Evolutionary conservation across 768 basidiomycete genomes (phyloP).

Genomic region (Boletellus sp.): DNA sequence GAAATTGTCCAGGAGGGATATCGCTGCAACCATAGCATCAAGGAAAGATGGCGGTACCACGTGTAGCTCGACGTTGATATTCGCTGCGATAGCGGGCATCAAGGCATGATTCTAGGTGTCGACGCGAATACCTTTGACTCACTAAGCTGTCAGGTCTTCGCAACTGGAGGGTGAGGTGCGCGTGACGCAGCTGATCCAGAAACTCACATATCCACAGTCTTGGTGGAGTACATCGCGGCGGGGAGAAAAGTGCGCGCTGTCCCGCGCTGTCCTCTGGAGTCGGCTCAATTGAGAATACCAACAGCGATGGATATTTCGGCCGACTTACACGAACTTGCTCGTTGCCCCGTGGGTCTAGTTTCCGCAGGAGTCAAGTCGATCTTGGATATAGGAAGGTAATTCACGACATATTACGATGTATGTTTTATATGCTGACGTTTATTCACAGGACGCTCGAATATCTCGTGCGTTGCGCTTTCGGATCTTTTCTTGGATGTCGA

Average conservation of each 20-base stretch:
- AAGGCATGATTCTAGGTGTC: slow-evolving; percentile 45
- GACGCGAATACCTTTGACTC: slow-evolving; percentile 4
- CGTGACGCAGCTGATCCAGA: background rate
- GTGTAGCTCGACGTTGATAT: slow-evolving; percentile 69
- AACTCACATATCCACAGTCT: slow-evolving; percentile 41
- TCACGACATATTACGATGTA: background rate
- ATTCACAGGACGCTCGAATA: slow-evolving; percentile 71
- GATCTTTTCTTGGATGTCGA: background rate
- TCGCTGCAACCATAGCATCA: slow-evolving; percentile 68
- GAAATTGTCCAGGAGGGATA: slow-evolving; percentile 78
- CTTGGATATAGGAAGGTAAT: slow-evolving; percentile 79
- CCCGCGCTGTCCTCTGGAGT: background rate
- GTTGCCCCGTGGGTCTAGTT: slow-evolving; percentile 88
- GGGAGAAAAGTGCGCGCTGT: slow-evolving; percentile 52
- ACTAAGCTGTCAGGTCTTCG: slow-evolving; percentile 57
- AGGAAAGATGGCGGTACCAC: slow-evolving; percentile 78
- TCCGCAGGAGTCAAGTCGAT: slow-evolving; percentile 96
- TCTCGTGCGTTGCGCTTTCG: slow-evolving; percentile 43
- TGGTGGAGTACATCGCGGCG: slow-evolving; percentile 82
- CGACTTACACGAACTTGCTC: slow-evolving; percentile 83
- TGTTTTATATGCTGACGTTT: background rate
- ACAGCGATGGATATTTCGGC: slow-evolving; percentile 94
- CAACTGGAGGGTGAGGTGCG: slow-evolving; percentile 81
- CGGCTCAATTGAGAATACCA: background rate
- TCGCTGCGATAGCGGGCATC: slow-evolving; percentile 80